Evolutionary conservation across 2,329 filamentous ascomycete species (phyloP), one percentile per base, ranked within the genome.

Genomic region (Diaporthe australafricana): DNA sequence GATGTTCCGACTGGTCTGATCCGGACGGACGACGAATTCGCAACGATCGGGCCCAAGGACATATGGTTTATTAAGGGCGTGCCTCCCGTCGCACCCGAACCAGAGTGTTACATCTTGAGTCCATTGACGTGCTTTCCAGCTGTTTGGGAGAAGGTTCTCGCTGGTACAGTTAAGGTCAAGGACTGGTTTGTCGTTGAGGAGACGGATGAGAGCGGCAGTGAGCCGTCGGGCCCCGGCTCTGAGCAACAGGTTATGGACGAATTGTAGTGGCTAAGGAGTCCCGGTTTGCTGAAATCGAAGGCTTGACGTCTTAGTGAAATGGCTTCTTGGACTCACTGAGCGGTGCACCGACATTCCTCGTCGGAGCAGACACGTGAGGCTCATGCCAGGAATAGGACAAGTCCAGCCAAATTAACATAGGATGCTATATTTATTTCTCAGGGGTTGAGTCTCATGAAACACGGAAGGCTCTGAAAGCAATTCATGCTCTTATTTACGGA

Each of bases 131-230:
- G 75, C 40, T 27, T 69, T 12, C 74, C 74, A 0, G 75, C 75
- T 35, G 69, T 75, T 2, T 76, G 73, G 74, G 67, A 71, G 17
- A 73, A 53, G 60, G 74, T 76, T 5, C 5, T 57, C 60, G 32
- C 71, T 14, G 76, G 73, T 1, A 71, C 70, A 22, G 74, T 68
- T 22, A 42, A 67, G 22, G 75, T 76, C 11, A 73, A 70, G 60
- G 73, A 76, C 70, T 75, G 71, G 71, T 75, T 74, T 56, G 74
- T 77, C 1, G 71, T 77, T 16, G 72, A 74, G 2, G 70, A 70
- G 30, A 40, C 22, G 6, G 38, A 7, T 38, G 60, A 48, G 20
- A 57, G 35, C 17, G n/a, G 1, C n/a, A 17, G 4, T 6, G n/a
- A 60, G 30, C 20, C 8, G 5, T 38, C 20, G 1, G 27, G 27